Evolutionary conservation across 192 early-diverging fungal species (phyloP), one percentile per base, ranked within the genome.

Genomic region (Coemansia reversa): DNA sequence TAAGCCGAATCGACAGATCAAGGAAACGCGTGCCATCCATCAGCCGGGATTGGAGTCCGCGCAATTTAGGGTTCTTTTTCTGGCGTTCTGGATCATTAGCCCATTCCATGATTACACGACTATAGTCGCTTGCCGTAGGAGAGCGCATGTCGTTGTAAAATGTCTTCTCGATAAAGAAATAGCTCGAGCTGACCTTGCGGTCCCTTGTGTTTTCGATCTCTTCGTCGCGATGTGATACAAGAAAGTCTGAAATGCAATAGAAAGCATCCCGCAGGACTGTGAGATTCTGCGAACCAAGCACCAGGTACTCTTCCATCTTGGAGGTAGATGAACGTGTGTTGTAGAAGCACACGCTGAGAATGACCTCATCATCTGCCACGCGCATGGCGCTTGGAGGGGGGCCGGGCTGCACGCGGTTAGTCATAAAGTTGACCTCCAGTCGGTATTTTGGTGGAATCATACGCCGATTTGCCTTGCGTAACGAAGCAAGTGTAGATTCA

Each of bases 91-190:
- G 62, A 45, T 84, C 79, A 23, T 82, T 77, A 5, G 86, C 81
- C 92, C 92, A 93, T 50, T 90, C 85, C 42, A 88, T 81, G 50
- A 93, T 87, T 18, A 69, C 79, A 28, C 88, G 80, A 65, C 87
- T 88, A 60, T 92, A 92, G 66, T 90, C 88, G 28, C 68, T 65
- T 39, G 86, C 88, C 7, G 75, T 68, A 5, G 81, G 70, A 27
- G 86, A 72, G 18, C 90, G 81, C 57, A 80, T 71, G 63, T 93
- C 92, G 63, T 72, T 85, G 75, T 91, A 93, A 70, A 92, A 92
- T 0, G 79, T 76, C 18, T 87, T 81, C 47, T 93, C 90, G 66
- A 93, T 91, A 55, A 89, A 89, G 45, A 93, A 86, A 71, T 86
- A 93, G 62, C 84, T 86, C 16, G 86, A 81, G 39, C 79, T 84